Conservation (phyloP, 192 early-diverging fungal species). For the Phycomyces blakesleeanus region DNA sequence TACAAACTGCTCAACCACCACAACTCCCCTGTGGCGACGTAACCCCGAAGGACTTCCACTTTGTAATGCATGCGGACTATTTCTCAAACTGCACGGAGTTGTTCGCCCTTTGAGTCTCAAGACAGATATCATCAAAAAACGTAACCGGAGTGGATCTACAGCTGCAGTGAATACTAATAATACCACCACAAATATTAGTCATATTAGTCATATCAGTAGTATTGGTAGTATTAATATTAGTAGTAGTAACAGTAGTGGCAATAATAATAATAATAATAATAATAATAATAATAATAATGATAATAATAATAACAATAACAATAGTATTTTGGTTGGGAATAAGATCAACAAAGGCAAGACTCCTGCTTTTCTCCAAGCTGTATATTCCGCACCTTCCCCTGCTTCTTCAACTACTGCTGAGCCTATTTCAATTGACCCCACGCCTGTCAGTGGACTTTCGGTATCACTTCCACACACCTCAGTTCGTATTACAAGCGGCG, state of each 20-base stretch:
- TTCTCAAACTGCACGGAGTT: slow-evolving; percentile 84
- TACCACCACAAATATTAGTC: background rate
- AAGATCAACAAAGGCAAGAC: background rate
- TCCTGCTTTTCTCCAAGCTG: background rate
- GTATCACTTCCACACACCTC: background rate
- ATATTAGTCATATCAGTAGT: too few relatives aligned
- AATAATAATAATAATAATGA: too few relatives aligned
- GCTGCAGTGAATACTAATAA: background rate
- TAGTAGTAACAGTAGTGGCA: background rate
- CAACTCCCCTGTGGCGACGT: slow-evolving; percentile 87
- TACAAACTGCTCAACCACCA: slow-evolving; percentile 77
- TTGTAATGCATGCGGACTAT: slow-evolving; percentile 95
- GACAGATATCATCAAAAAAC: slow-evolving; percentile 78
- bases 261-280: too few relatives aligned
- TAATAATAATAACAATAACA: too few relatives aligned
- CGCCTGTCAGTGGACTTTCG: background rate
- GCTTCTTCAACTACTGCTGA: background rate
- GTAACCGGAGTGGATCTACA: slow-evolving; percentile 56
- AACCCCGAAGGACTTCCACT: slow-evolving; percentile 76
- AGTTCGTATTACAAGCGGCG: background rate
- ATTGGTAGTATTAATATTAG: too few relatives aligned
- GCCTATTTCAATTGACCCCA: background rate
- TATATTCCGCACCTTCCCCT: background rate
- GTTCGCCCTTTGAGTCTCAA: slow-evolving; percentile 77
- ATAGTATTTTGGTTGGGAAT: too few relatives aligned